These are phyloP conservation scores for Lentinula guzmanii DNA, from an alignment of 768 basidiomycete species.

Conservation along the genomic window DNA sequence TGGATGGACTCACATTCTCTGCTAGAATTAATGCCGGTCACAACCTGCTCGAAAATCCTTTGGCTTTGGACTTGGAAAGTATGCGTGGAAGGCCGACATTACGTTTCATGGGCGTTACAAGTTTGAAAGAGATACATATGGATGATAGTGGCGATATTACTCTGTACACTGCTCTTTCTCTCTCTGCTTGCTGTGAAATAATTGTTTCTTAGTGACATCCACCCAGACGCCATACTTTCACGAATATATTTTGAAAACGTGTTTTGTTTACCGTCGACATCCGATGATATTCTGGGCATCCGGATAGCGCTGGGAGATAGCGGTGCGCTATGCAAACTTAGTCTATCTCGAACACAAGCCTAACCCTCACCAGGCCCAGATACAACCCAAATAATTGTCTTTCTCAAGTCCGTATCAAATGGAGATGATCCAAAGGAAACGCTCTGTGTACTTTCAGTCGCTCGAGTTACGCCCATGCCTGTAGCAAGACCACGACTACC, in stretches of 20 bases:
- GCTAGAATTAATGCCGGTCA: constrained; percentile 37
- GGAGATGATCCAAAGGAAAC: constrained; percentile 27
- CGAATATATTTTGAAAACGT: constrained; percentile 67
- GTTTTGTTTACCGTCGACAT: constrained; percentile 47
- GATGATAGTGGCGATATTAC: constrained; percentile 50
- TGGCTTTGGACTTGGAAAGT: constrained; percentile 70
- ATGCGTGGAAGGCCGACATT: constrained; percentile 72
- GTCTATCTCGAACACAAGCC: not conserved
- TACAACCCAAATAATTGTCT: constrained; percentile 61
- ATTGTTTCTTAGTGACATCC: constrained; percentile 49
- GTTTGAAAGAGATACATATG: constrained; percentile 49
- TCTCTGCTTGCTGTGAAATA: constrained; percentile 4
- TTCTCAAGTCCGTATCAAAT: constrained; percentile 20
- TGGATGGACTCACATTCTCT: constrained; percentile 72
- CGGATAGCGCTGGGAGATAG: constrained; percentile 67
- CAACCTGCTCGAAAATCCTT: constrained; percentile 56
- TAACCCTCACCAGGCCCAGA: constrained; percentile 47
- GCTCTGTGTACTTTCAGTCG: constrained; percentile 39
- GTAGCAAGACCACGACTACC: constrained; percentile 34
- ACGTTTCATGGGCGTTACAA: constrained; percentile 48
- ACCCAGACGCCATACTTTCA: constrained; percentile 56
- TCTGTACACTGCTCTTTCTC: constrained; percentile 33
- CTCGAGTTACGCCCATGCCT: constrained; percentile 44
- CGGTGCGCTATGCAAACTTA: constrained; percentile 33
- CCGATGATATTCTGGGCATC: constrained; percentile 43